These are phyloP conservation scores for Galeopsis tetrahit DNA, from an alignment of 257 asterid genomes.

Conservation along the genomic window DNA sequence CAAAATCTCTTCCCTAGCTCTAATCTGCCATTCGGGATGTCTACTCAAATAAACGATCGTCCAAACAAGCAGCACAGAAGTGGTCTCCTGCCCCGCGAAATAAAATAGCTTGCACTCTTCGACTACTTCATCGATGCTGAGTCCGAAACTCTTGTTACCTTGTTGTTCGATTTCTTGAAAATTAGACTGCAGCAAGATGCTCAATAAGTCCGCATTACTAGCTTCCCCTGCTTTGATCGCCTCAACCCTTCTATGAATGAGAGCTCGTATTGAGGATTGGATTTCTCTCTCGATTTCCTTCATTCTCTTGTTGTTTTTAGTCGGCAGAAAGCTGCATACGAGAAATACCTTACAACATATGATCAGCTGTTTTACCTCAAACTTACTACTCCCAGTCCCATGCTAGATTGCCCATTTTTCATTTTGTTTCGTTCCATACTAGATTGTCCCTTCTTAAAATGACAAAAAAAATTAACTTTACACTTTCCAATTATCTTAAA, in stretches of 20 bases:
- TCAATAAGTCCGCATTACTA: slow-evolving; percentile 31
- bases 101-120: slow-evolving; percentile 61
- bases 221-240: slow-evolving; percentile 38
- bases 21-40: slow-evolving; percentile 49
- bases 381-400: too few species aligned
- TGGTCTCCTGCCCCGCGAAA: slow-evolving; percentile 55
- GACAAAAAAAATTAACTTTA: too few species aligned
- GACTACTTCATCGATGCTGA: slow-evolving; percentile 41
- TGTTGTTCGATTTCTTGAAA: slow-evolving; percentile 35
- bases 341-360: too few species aligned
- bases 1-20: slow-evolving; percentile 51
- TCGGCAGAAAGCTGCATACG: slow-evolving; percentile 41
- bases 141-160: slow-evolving; percentile 32
- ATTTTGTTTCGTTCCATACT: too few species aligned
- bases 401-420: too few species aligned
- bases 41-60: slow-evolving; percentile 41
- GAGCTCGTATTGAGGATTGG: slow-evolving; percentile 18
- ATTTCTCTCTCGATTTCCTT: slow-evolving; percentile 39
- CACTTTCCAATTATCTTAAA: too few species aligned
- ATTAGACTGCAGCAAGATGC: slow-evolving; percentile 43
- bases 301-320: slow-evolving; percentile 49
- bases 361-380: too few species aligned
- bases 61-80: slow-evolving; percentile 48
- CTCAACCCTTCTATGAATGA: slow-evolving; percentile 38
- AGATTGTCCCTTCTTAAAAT: too few species aligned